Evolutionary conservation across 192 early-diverging fungal genomes (phyloP).

Genomic region (Martensiomyces pterosporus): DNA sequence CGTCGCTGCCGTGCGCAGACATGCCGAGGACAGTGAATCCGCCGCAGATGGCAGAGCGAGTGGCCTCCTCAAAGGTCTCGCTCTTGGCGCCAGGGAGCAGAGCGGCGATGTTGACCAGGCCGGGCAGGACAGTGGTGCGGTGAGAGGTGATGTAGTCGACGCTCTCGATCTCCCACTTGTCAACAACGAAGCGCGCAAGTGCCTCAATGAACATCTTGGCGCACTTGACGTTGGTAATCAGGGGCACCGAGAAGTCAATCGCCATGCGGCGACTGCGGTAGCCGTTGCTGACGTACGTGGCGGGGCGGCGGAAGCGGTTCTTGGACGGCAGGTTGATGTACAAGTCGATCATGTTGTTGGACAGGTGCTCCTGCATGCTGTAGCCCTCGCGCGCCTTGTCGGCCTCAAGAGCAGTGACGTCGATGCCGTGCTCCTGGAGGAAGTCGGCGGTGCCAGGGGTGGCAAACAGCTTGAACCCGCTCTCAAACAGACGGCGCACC

Average conservation of each 20-base stretch:
- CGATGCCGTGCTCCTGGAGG: conserved; percentile 89
- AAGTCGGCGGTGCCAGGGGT: conserved; percentile 97
- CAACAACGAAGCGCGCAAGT: conserved; percentile 60
- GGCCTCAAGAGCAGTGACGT: conserved; percentile 86
- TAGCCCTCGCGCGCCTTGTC: conserved; percentile 71
- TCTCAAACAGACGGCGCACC: conserved; percentile 72
- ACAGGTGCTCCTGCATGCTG: conserved; percentile 89
- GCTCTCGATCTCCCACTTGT: conserved; percentile 67
- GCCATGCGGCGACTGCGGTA: conserved; percentile 97
- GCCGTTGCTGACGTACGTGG: conserved; percentile 90
- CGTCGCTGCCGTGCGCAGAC: conserved; percentile 50
- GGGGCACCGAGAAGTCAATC: conserved; percentile 91
- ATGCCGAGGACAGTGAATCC: conserved; percentile 82
- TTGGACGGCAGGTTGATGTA: conserved; percentile 99
- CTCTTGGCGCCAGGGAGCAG: conserved; percentile 55
- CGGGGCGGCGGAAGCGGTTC: conserved; percentile 93
- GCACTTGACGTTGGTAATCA: conserved; percentile 99
- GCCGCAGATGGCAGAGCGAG: conserved; percentile 72
- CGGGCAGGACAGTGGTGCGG: conserved; percentile 77
- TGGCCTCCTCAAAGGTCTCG: conserved; percentile 55
- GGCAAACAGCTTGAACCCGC: conserved; percentile 92
- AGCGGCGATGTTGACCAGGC: conserved; percentile 79
- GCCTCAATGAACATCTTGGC: conserved; percentile 98
- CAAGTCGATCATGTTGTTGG: conserved; percentile 94
- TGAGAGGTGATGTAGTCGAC: conserved; percentile 93